Conservation (phyloP, 352 stramenopile genomes). For the Phytophthora cajani region DNA sequence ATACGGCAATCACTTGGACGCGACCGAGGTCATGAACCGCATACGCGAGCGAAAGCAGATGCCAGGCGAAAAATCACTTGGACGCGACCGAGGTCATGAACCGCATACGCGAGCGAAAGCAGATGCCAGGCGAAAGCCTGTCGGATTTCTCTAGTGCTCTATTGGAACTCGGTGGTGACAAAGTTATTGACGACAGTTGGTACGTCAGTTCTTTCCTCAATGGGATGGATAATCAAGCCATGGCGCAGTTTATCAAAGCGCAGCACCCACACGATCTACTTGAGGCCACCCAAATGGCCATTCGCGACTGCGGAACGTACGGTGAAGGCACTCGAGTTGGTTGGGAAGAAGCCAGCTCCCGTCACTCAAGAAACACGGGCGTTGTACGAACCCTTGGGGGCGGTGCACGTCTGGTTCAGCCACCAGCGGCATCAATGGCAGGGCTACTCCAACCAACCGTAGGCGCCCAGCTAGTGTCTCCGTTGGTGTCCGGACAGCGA, state of each 20-base stretch:
- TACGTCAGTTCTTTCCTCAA: background rate
- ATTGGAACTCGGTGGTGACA: background rate
- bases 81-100: background rate
- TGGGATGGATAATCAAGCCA: background rate
- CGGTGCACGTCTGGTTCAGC: too few species aligned
- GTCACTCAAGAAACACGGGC: too few species aligned
- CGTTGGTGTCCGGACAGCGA: too few species aligned
- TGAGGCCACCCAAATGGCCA: background rate
- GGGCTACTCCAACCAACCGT: too few species aligned
- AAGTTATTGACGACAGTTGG: background rate
- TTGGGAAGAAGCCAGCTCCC: background rate
- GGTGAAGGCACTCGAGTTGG: background rate
- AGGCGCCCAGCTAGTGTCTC: too few species aligned
- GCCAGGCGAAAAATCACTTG: too few species aligned
- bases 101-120: background rate
- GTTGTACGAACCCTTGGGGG: too few species aligned
- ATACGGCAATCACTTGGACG: too few species aligned
- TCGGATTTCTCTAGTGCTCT: background rate
- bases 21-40: too few species aligned
- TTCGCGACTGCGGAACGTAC: background rate
- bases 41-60: too few species aligned
- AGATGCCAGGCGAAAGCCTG: background rate
- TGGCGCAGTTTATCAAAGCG: background rate
- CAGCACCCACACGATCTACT: background rate
- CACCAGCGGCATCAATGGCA: too few species aligned